phyloP scores from a whole-genome alignment of 768 basidiomycete species.

The Dacryopinax primogenitus region DNA sequence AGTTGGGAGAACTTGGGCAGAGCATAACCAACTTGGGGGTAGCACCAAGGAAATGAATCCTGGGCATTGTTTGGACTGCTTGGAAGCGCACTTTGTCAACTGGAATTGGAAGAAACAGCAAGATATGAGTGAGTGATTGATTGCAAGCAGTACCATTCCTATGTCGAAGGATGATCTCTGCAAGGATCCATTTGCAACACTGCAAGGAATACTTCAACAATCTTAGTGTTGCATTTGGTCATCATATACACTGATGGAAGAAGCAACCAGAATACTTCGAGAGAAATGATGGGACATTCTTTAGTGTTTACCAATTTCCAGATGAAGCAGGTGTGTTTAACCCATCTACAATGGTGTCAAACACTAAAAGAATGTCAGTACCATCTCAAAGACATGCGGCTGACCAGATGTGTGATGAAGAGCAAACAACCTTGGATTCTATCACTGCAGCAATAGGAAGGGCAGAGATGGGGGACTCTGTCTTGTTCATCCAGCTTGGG shows the following conservation, averaged over 20 bases:
- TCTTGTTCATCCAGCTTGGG: background rate
- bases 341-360: background rate
- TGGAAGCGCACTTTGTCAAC: background rate
- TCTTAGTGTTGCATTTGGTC: background rate
- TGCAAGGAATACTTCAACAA: background rate
- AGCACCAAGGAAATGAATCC: slow-evolving; percentile 19
- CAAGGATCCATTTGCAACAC: background rate
- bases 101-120: too few species aligned
- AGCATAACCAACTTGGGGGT: too few species aligned
- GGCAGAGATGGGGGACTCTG: background rate
- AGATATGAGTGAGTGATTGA: background rate
- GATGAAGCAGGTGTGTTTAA: background rate
- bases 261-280: background rate
- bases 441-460: background rate
- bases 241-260: background rate
- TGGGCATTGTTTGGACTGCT: slow-evolving; percentile 14
- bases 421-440: background rate
- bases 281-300: background rate
- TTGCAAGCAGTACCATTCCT: background rate
- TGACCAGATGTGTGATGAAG: background rate
- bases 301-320: background rate
- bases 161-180: background rate
- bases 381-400: background rate
- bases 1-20: slow-evolving; percentile 21
- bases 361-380: background rate